Evolutionary conservation across 805 yeast species (phyloP), one percentile per base, ranked within the genome.

Genomic region (Candida golubevii): DNA sequence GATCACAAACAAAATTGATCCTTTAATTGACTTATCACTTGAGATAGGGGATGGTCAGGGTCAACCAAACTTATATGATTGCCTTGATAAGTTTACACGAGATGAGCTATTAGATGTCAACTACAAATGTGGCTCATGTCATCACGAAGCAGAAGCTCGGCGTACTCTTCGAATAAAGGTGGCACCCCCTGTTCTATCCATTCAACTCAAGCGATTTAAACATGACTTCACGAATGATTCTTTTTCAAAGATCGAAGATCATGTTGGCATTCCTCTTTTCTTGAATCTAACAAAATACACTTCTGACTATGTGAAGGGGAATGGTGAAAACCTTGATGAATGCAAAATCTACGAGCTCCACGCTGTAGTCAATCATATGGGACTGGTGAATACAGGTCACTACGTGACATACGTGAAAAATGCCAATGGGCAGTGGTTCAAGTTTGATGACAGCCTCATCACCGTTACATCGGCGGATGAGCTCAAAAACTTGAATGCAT

Each of bases 311-410:
- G 43, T 33, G 5, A 44, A 41, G 2, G 41, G 39, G 2, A 28
- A 44, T n/a, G 48, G 36, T 14, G 32, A 47, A 43, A 38, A 44
- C 38, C 57, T 65, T 14, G 66, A 58, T 29, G 55, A 53, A 9
- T 54, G 73, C 28, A 65, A 72, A 42, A 64, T 80, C 1, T 91
- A 85, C 63, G 97, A 91, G 63, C 72, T 93, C 35, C 88, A 82
- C 64, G 96, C 91, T 1, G 79, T 90, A 29, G 84, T 93, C 8
- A 81, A 88, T 55, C 99, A 93, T 62, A 82, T 81, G 30, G 99
- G 99, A 1, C 82, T 91, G 14, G 93, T 91, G 7, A 88, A 88
- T 60, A 93, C 97, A 1, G 99, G 99, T 9, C 99, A 93, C 63
- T 93, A 93, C 61, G 77, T 90, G 11, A 83, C 93, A 13, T 74